Conservation (phyloP, 352 stramenopile species). For the Phytophthora pini region DNA sequence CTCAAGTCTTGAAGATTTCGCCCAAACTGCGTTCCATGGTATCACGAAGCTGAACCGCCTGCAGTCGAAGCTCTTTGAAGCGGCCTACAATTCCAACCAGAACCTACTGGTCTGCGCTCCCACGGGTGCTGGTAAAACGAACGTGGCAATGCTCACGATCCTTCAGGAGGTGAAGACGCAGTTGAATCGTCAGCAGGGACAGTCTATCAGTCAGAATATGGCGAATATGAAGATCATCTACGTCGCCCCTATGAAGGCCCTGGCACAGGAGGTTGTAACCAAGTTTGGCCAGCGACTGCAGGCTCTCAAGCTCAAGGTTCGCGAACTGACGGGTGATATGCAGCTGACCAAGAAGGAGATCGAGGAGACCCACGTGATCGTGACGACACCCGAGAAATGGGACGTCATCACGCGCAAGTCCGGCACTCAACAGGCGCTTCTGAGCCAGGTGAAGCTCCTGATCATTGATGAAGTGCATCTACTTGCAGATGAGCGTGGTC, state of each 20-base stretch:
- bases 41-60: constrained; percentile 95
- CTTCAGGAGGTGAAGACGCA: constrained; percentile 92
- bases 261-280: constrained; percentile 99
- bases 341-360: constrained; percentile 98
- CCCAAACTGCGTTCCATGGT: constrained; percentile 79
- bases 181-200: constrained; percentile 46
- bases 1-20: constrained; percentile 68
- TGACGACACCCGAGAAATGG: constrained; percentile 99
- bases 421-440: constrained; percentile 89
- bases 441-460: constrained; percentile 94
- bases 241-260: constrained; percentile 97
- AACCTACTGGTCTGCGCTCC: constrained; percentile 97
- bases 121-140: constrained; percentile 98
- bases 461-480: constrained; percentile 99
- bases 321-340: constrained; percentile 98
- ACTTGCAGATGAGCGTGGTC: constrained; percentile 97
- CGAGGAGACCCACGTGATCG: constrained; percentile 95
- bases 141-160: constrained; percentile 98
- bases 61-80: constrained; percentile 97
- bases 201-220: constrained; percentile 37
- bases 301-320: constrained; percentile 76
- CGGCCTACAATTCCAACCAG: constrained; percentile 95
- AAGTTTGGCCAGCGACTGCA: constrained; percentile 95
- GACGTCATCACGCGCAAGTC: constrained; percentile 99
- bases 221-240: constrained; percentile 95